These are phyloP conservation scores for Solanum chiquidenum DNA, from an alignment of 257 asterid genomes.

Conservation along the genomic window DNA sequence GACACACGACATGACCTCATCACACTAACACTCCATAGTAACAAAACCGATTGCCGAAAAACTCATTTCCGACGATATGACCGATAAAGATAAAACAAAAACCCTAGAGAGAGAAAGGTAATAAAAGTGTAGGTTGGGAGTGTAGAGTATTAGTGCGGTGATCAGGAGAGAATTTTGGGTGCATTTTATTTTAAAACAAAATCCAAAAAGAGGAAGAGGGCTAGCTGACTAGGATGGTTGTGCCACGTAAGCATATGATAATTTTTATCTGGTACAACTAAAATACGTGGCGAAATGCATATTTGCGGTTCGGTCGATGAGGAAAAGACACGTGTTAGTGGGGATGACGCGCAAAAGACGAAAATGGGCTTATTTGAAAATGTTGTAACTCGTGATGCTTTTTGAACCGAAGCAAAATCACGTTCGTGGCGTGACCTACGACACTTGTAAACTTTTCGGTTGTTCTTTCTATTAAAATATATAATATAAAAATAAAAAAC, in stretches of 20 bases:
- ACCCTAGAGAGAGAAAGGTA: background rate
- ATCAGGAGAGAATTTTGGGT: background rate
- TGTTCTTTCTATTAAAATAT: background rate
- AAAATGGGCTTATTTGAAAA: slow-evolving; percentile 7
- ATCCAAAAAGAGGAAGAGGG: background rate
- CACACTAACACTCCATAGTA: slow-evolving; percentile 9
- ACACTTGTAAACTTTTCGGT: background rate
- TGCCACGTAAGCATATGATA: slow-evolving; percentile 13
- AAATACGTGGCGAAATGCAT: slow-evolving; percentile 35
- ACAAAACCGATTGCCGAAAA: slow-evolving; percentile 20
- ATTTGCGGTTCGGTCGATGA: slow-evolving; percentile 7
- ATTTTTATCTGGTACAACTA: background rate
- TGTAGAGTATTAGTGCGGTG: background rate
- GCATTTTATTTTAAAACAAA: slow-evolving; percentile 1
- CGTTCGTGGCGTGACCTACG: slow-evolving; percentile 18
- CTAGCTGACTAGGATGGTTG: background rate
- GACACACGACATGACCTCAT: slow-evolving; percentile 16
- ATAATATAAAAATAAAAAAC: too few species aligned
- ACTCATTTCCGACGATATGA: slow-evolving; percentile 10
- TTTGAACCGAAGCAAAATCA: slow-evolving; percentile 21
- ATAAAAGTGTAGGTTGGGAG: background rate
- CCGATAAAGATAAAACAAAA: background rate
- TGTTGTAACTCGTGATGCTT: slow-evolving; percentile 10
- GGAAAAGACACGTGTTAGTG: slow-evolving; percentile 35
- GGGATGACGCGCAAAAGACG: slow-evolving; percentile 15